Base-by-base conservation (phyloP, 805 yeast genomes). In the Ogataea pignaliae region DNA sequence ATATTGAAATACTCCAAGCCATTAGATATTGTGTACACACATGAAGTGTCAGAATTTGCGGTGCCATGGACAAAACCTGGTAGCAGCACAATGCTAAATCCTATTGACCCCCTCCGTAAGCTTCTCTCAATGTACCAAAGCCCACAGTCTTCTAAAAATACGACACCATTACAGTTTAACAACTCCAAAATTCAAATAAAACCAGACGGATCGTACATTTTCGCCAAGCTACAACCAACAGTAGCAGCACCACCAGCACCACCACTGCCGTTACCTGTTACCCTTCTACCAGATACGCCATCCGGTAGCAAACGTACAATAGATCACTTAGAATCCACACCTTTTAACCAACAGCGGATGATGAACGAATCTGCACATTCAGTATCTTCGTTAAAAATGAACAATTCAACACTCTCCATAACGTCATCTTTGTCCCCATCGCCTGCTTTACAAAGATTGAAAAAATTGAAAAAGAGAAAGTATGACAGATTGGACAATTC, bases 401-500 rank as follows among this genome's bases (percentile, higher is more conserved):
- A 42, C 36, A 42, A 47, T 9, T 51, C 38, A 15, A 36, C 29
- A 32, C 39, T 45, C n/a, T 28, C 43, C 12, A 40, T 37, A 15
- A 29, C 46, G 16, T 41, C 46, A 30, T 39, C 51, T 7, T 53
- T 53, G 11, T 50, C 56, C 17, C 52, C 56, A 21, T 35, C 35
- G 21, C 30, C 21, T 16, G 13, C 40, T 30, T 30, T 47, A 15
- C 50, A 47, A 32, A 38, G 49, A 21, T 38, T 52, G 9, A 40
- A 43, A 3, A 46, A 50, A 31, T 37, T 47, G 14, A 52, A 52
- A 34, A 56, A 50, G 35, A 55, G 59, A 36, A 59, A 52, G 38
- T 53, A 60, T 41, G 62, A 65, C 15, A 55, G 54, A 36, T 50
- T 60, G 34, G 71, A 66, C 30, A 65, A 64, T 42, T 64, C 69